Percentiles rank a stretch among this genome's conserved stretches.
These are phyloP conservation scores for Flammula alnicola DNA, from an alignment of 1,284 basidiomycete species.

Conservation along the genomic window DNA sequence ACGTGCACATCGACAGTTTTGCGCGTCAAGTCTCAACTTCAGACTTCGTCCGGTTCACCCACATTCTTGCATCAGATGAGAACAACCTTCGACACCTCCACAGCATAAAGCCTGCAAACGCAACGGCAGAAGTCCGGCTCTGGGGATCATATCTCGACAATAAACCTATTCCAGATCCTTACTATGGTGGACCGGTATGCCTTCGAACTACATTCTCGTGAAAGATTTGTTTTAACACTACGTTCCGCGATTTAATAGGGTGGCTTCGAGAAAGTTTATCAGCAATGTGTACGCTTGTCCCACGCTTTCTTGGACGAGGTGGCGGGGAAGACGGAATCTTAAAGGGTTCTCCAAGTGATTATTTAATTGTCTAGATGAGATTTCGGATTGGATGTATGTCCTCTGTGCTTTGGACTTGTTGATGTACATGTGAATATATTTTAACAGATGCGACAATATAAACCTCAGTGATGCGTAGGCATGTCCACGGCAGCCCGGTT, in stretches of 20 bases:
- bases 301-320: constrained; percentile 76
- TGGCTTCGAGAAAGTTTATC: constrained; percentile 63
- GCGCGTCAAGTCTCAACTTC: constrained; percentile 60
- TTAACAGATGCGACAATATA: background rate
- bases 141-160: constrained; percentile 79
- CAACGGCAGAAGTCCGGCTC: constrained; percentile 63
- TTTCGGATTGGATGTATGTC: constrained; percentile 6
- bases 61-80: constrained; percentile 75
- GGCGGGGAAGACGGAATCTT: constrained; percentile 34
- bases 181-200: constrained; percentile 69
- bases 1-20: constrained; percentile 61
- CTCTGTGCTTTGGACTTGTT: constrained; percentile 6
- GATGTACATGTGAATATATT: constrained; percentile 7
- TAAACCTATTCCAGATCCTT: constrained; percentile 71
- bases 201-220: too few relatives aligned
- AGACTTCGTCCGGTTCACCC: constrained; percentile 69
- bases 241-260: too few relatives aligned
- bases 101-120: constrained; percentile 55
- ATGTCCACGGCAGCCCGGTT: constrained; percentile 81
- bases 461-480: constrained; percentile 71
- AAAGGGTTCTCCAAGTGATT: background rate
- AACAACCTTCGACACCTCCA: constrained; percentile 64
- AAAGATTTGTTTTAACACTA: too few relatives aligned
- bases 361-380: constrained; percentile 1
- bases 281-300: constrained; percentile 69